Base-by-base conservation (phyloP, 306 rosid genomes). In the Carpinus viminea region DNA sequence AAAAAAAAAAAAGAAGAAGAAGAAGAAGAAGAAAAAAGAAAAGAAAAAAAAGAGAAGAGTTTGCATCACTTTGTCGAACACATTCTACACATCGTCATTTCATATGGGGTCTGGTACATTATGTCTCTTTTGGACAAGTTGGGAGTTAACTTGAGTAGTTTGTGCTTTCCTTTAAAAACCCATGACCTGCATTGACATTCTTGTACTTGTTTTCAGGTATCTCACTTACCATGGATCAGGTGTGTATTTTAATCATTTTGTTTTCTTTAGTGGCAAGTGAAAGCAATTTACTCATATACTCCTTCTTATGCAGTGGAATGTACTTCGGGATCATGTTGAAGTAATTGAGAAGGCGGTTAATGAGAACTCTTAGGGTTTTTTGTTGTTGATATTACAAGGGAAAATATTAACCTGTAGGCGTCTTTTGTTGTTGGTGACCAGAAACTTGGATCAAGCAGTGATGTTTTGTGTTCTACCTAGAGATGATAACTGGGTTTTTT, bases 151-250 rank as follows among this genome's bases (percentile, higher is more conserved):
- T 36, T 65, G 47, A 36, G 13, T 31, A 36, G 21, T 36, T 65
- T 65, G 3, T 17, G 10, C 36, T 41, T 38, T n/a, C 46, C 36
- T 79, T 48, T 55, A 52, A 60, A 10, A 41, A 46, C 36, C 20
- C 21, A 52, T 74, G 79, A 59, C 45, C 77, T 68, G 36, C 70
- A 26, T 18, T 94, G 74, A 90, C 80, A 41, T 79, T 28, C 38
- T 72, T 76, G 16, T 62, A 12, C 50, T 69, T 81, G 64, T 82
- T 89, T 86, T 84, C 91, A 95, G 99, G 99, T 53, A 93, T 95
- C 87, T 85, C 98, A 12, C 85, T 95, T 84, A 73, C 85, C 78
- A 85, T 89, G 92, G 99, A 95, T 72, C 99, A 95, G 97, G 99
- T 95, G 80, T 31, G 72, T 72, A 46, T 62, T 68, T 7, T 47